phyloP scores from a whole-genome alignment of 1,284 basidiomycete genomes.

The Mycena citricolor region DNA sequence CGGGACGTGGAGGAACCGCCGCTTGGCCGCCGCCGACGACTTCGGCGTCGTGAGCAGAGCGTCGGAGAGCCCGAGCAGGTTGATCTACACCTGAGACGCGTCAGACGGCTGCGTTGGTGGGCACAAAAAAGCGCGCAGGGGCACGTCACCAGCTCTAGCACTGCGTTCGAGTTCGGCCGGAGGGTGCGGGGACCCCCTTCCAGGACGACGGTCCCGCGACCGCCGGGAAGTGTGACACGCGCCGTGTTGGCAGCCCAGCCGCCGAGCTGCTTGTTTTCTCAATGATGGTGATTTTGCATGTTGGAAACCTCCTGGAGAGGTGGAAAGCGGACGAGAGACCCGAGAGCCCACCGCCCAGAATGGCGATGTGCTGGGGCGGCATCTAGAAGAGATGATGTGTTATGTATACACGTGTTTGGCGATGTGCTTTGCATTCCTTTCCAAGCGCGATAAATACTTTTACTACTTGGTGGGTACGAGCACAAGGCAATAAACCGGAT shows the following conservation, averaged over 20 bases:
- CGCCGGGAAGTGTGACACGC: slow-evolving; percentile 42
- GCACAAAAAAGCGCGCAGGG: slow-evolving; percentile 2
- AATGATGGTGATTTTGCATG: slow-evolving; percentile 61
- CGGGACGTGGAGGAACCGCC: slow-evolving; percentile 72
- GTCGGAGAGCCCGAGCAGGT: slow-evolving; percentile 63
- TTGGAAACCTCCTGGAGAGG: slow-evolving; percentile 65
- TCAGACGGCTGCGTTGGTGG: slow-evolving; percentile 9
- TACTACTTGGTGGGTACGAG: too few relatives aligned
- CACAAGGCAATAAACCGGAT: too few relatives aligned
- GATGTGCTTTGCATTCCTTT: too few relatives aligned
- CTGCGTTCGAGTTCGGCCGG: slow-evolving; percentile 66
- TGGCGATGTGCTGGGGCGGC: slow-evolving; percentile 48
- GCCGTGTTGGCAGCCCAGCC: slow-evolving; percentile 79
- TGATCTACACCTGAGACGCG: slow-evolving; percentile 52
- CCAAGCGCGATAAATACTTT: too few relatives aligned
- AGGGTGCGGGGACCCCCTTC: slow-evolving; percentile 86
- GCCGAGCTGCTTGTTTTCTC: slow-evolving; percentile 70
- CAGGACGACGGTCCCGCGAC: slow-evolving; percentile 50
- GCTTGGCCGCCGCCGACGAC: slow-evolving; percentile 67
- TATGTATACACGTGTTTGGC: too few relatives aligned
- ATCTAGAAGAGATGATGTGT: too few relatives aligned
- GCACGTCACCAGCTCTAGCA: slow-evolving; percentile 77
- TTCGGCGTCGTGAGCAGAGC: slow-evolving; percentile 65
- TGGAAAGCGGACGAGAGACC: slow-evolving; percentile 83
- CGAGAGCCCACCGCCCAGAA: slow-evolving; percentile 82